Conservation (phyloP, 2,329 filamentous ascomycete genomes). For the Fusarium sterilihyphosum region DNA sequence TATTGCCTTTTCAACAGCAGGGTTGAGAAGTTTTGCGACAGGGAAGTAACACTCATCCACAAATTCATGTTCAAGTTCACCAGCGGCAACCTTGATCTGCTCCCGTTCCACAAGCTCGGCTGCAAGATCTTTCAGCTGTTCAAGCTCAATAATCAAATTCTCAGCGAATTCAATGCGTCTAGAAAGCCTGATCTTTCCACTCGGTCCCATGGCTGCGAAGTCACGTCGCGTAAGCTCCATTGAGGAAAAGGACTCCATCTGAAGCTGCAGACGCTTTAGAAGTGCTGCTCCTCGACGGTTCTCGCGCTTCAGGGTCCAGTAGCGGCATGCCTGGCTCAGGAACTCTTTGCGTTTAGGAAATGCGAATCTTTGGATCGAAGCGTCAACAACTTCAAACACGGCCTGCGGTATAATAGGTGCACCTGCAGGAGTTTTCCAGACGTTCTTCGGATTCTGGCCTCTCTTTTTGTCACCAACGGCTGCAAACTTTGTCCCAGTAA, state of each 20-base stretch:
- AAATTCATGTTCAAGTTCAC: constrained; percentile 79
- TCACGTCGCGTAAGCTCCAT: constrained; percentile 97
- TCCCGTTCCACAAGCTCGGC: constrained; percentile 80
- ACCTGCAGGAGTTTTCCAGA: constrained; percentile 94
- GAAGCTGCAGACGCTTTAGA: constrained; percentile 90
- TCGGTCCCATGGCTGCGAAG: constrained; percentile 93
- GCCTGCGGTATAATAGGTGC: constrained; percentile 93
- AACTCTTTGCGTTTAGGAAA: constrained; percentile 89
- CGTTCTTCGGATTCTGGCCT: constrained; percentile 48
- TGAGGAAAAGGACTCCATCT: constrained; percentile 95
- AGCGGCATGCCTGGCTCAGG: constrained; percentile 91
- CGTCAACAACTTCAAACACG: constrained; percentile 86
- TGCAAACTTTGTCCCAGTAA: constrained; percentile 82
- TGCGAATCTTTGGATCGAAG: constrained; percentile 82
- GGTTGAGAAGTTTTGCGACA: constrained; percentile 77
- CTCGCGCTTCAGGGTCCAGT: constrained; percentile 97
- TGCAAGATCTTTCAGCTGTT: constrained; percentile 76
- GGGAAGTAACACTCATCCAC: constrained; percentile 94
- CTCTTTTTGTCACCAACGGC: constrained; percentile 83
- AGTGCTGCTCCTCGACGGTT: constrained; percentile 90
- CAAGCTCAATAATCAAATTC: constrained; percentile 78
- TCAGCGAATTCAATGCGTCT: constrained; percentile 91
- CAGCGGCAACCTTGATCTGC: constrained; percentile 78
- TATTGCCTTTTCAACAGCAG: constrained; percentile 82
- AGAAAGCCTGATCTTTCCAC: constrained; percentile 79